Evolutionary conservation across 257 asterid genomes (phyloP).

Genomic region (Solanum corneliomulleri): DNA sequence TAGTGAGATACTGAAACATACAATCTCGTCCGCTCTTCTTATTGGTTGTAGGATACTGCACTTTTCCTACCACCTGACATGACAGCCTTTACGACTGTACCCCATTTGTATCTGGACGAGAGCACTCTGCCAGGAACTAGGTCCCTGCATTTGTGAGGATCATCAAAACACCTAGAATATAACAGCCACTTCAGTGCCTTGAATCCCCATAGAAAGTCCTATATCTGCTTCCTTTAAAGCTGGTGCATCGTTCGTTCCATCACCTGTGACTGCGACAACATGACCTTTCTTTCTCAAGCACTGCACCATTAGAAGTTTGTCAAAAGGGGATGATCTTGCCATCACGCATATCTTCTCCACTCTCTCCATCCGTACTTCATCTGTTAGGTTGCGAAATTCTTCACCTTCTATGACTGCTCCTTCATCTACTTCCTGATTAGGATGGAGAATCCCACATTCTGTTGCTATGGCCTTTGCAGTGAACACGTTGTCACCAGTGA

Average conservation of each 20-base stretch:
- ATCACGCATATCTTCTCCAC: conserved; percentile 44
- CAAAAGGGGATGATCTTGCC: conserved; percentile 75
- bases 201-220: conserved; percentile 68
- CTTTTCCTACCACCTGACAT: too few species aligned
- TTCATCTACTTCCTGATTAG: neutral
- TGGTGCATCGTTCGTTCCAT: conserved; percentile 66
- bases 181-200: conserved; percentile 61
- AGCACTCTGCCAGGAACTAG: too few species aligned
- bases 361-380: conserved; percentile 43
- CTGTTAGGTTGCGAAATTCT: conserved; percentile 47
- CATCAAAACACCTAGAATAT: too few species aligned
- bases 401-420: conserved; percentile 51
- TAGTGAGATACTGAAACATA: too few species aligned
- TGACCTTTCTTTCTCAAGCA: conserved; percentile 50
- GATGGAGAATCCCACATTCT: conserved; percentile 57
- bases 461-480: conserved; percentile 71
- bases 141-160: too few species aligned
- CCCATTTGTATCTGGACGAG: too few species aligned
- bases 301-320: conserved; percentile 68
- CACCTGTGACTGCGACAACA: conserved; percentile 71
- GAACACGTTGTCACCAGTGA: conserved; percentile 67
- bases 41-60: too few species aligned
- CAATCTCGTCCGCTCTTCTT: too few species aligned
- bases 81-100: too few species aligned
- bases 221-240: conserved; percentile 63